Base-by-base conservation (phyloP, 139 green algal species). In the Coelastrella sp. region DNA sequence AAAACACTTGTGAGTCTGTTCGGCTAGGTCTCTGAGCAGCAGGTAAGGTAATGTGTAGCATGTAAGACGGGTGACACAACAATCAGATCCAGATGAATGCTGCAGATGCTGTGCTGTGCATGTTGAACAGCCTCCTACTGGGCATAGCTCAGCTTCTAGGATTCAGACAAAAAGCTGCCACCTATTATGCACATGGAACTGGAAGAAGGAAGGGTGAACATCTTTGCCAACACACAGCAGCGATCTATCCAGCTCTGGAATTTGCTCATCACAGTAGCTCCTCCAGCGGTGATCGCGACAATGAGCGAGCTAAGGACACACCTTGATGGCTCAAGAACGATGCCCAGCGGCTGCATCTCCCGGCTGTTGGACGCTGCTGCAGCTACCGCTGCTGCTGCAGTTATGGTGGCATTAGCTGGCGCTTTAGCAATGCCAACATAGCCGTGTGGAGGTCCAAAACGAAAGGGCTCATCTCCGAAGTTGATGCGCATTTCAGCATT, bases 251-350 rank as follows among this genome's bases (percentile, higher is more conserved):
- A 49, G 35, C 35, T 49, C 35, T 49, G 35, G 35, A 49, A 49
- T 5, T 49, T 49, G 35, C 35, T 5, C 35, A 49, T 49, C 35
- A 49, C 35, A 49, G 35, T 3, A 49, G 35, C 35, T 49, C 35
- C 35, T 49, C 35, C 35, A 49, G 35, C 35, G 35, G 35, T 49
- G 35, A 1, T 49, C 35, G 3, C 35, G 35, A 49, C 35, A 70
- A 70, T 20, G 61, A 20, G 61, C 11, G 1, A 20, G 70, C 19
- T 78, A 11, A 83, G 7, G 14, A 17, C 60, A 24, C 61, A 87
- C 82, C 90, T n/a, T 93, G 91, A 90, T 25, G 91, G 96, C 91
- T 98, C 96, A 57, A 98, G 91, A 57, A 98, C 96, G 22, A 98
- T 49, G 15, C 95, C 96, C 24, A 97, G 88, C 19, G 96, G 95